A percentile compares a stretch with the other conserved stretches of the same genome.
Evolutionary conservation across 257 asterid genomes (phyloP).

Genomic region (Petunia secreta): DNA sequence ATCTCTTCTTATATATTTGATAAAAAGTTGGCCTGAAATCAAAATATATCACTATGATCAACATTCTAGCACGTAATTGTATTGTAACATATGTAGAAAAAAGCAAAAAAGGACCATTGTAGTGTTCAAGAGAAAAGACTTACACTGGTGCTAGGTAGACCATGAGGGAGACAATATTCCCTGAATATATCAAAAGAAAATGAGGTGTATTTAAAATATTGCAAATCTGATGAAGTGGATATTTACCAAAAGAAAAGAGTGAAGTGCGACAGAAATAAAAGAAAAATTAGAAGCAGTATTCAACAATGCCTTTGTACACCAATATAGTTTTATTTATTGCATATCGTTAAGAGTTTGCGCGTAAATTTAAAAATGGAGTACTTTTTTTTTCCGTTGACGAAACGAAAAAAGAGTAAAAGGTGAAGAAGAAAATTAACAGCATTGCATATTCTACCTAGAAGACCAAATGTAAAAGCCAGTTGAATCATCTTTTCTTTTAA

Average conservation of each 20-base stretch:
- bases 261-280: too few species aligned
- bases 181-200: slow-evolving; percentile 34
- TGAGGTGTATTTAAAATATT: neutral
- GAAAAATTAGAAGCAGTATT: too few species aligned
- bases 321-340: too few species aligned
- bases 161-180: slow-evolving; percentile 65
- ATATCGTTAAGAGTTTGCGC: too few species aligned
- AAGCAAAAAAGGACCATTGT: neutral
- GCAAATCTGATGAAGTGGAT: too few species aligned
- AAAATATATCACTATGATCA: neutral
- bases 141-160: slow-evolving; percentile 72
- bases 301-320: too few species aligned
- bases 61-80: neutral
- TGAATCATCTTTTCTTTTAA: slow-evolving; percentile 13
- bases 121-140: slow-evolving; percentile 22
- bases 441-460: slow-evolving; percentile 44
- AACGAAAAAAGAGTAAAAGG: neutral
- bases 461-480: slow-evolving; percentile 52
- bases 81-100: too few species aligned
- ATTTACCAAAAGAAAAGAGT: neutral
- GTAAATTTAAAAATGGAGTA: neutral
- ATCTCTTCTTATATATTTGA: slow-evolving; percentile 58
- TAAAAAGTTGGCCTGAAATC: slow-evolving; percentile 60
- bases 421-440: too few species aligned
- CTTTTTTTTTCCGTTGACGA: too few species aligned